These are phyloP conservation scores for Zygoascus flipseniorum DNA, from an alignment of 805 yeast genomes.

Conservation along the genomic window DNA sequence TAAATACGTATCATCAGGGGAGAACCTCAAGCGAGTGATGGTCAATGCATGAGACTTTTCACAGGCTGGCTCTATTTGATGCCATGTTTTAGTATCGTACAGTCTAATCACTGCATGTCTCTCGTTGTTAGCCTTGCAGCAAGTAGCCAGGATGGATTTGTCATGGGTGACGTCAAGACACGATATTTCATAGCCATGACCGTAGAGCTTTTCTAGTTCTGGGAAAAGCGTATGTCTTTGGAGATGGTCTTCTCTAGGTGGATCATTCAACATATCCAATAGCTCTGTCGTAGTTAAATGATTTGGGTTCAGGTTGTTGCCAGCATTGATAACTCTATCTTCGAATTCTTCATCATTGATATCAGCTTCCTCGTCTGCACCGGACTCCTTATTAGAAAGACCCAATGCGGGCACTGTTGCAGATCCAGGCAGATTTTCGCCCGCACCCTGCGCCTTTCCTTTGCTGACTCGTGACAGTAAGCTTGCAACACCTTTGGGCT, in stretches of 20 bases:
- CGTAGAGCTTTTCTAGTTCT: conserved; percentile 87
- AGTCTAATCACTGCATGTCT: conserved; percentile 81
- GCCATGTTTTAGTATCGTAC: conserved; percentile 54
- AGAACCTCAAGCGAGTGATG: conserved; percentile 72
- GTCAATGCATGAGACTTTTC: conserved; percentile 68
- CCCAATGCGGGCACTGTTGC: conserved; percentile 93
- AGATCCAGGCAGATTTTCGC: conserved; percentile 54
- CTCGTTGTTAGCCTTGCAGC: conserved; percentile 81
- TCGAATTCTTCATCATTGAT: conserved; percentile 37
- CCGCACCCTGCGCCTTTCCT: conserved; percentile 19
- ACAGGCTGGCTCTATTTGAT: conserved; percentile 49
- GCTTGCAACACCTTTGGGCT: conserved; percentile 69
- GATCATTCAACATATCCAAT: conserved; percentile 34
- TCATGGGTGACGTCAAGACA: conserved; percentile 65
- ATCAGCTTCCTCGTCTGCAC: conserved; percentile 36
- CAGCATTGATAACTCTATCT: conserved; percentile 21
- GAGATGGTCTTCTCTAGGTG: conserved; percentile 85
- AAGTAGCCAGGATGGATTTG: conserved; percentile 62
- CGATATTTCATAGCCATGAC: conserved; percentile 93
- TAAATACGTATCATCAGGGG: conserved; percentile 55
- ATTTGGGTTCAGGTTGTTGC: conserved; percentile 18
- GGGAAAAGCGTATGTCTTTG: conserved; percentile 94
- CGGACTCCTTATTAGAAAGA: conserved; percentile 78
- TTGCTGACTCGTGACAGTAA: conserved; percentile 50
- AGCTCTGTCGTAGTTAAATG: conserved; percentile 8